Base-by-base conservation (phyloP, 441 rosid species). In the Pelargonium fulgidum region DNA sequence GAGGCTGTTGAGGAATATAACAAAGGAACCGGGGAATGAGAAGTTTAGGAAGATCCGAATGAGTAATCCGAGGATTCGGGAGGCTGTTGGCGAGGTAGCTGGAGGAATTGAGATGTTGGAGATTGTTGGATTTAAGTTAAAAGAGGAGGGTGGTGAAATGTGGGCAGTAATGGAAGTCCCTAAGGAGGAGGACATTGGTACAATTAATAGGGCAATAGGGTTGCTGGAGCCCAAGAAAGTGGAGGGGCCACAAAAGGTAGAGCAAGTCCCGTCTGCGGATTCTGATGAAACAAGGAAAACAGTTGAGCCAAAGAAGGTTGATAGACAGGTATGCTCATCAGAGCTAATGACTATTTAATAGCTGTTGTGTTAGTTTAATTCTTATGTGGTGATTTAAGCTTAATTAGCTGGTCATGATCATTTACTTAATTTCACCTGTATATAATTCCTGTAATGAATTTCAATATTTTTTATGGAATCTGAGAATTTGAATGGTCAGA, bases 51-150 rank as follows among this genome's bases (percentile, higher is more conserved):
- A 73, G 82, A 72, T 93, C 76, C 73, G 97, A 66, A 78, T 91
- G 97, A 81, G 90, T 0, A 93, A 93, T 78, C 87, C 89, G 0
- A 91, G 87, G 90, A 89, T 93, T 45, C 83, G 85, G 74, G 94
- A 91, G 76, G 93, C 91, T 0, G 68, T 93, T 36, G 86, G 86
- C 44, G 96, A 91, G 67, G 90, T 86, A 69, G 74, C 85, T 0
- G 98, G 97, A 70, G 96, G 93, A 52, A 71, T 89, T 69, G 97
- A 89, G 79, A 67, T 91, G 76, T 83, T 93, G 80, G 93, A 89
- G 81, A 24, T 77, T 71, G 84, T 85, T 54, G 98, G 97, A 7
- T 93, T 93, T 69, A 70, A 74, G 67, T 77, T 89, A 83, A 88
- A 74, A 75, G 95, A 89, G 54, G 96, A 87, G 39, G 80, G 76